Evolutionary conservation across 2,329 filamentous ascomycete species (phyloP).

Genomic region (Xylariales sp.): DNA sequence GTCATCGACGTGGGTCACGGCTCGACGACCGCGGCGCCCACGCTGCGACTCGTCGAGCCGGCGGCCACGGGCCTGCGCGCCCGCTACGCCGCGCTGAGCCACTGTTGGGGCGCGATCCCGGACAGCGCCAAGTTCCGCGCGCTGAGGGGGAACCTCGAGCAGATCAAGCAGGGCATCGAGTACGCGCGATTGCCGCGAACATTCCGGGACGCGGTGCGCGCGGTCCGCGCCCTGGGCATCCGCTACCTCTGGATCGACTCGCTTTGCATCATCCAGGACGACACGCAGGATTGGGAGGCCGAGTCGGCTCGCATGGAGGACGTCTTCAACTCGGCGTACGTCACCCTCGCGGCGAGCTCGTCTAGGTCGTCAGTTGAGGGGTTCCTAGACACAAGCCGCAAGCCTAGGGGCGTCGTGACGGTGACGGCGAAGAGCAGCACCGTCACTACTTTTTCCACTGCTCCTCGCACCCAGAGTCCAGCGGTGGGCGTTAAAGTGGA

Average conservation of each 20-base stretch:
- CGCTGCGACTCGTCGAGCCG: constrained; percentile 2
- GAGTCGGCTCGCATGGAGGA: constrained; percentile 6
- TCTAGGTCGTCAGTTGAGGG: constrained; percentile 1
- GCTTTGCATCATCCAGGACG: too few species aligned
- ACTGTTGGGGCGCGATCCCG: constrained; percentile 5
- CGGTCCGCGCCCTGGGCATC: constrained; percentile 8
- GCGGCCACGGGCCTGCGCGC: neutral
- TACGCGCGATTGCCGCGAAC: constrained; percentile 9
- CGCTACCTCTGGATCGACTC: constrained; percentile 9
- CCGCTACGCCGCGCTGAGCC: constrained; percentile 4
- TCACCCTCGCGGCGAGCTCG: constrained; percentile 6
- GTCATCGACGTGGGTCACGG: constrained; percentile 8
- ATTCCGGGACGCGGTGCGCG: constrained; percentile 10
- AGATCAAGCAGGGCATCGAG: constrained; percentile 1
- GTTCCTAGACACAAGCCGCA: neutral
- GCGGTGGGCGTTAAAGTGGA: too few species aligned
- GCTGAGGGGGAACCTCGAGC: neutral
- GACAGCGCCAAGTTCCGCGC: neutral
- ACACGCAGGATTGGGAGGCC: neutral
- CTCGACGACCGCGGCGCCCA: neutral
- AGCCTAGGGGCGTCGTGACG: neutral
- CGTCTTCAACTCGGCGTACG: constrained; percentile 4
- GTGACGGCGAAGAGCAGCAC: neutral
- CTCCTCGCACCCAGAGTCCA: too few species aligned
- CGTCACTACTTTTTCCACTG: too few species aligned